These are phyloP conservation scores for Thermochaetoides dissita DNA, from an alignment of 2,329 filamentous ascomycete genomes.

Conservation along the genomic window DNA sequence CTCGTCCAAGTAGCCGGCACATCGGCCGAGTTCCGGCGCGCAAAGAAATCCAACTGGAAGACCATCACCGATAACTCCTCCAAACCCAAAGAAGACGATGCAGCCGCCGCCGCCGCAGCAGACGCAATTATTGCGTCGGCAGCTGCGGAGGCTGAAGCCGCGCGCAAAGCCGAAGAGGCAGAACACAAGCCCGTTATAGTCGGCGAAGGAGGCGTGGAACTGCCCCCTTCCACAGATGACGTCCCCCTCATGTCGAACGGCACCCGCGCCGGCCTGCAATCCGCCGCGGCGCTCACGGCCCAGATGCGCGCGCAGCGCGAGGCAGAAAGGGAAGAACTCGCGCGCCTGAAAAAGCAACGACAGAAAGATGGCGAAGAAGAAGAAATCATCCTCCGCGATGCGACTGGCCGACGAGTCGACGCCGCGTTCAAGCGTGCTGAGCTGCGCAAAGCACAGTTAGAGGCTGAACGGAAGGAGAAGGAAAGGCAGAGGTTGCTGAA, in stretches of 20 bases:
- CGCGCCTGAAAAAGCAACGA: conserved; percentile 5
- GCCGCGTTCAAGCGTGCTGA: conserved; percentile 82
- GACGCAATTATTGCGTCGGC: conserved; percentile 66
- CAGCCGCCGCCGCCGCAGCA: conserved; percentile 45
- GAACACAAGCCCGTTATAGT: conserved; percentile 16
- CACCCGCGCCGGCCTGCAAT: conserved; percentile 75
- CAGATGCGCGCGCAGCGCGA: conserved; percentile 45
- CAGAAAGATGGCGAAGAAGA: conserved; percentile 17
- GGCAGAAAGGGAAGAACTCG: conserved; percentile 21
- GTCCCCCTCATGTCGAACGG: conserved; percentile 65
- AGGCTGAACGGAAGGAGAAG: conserved; percentile 56
- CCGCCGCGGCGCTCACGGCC: conserved; percentile 60
- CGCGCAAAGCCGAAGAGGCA: conserved; percentile 33
- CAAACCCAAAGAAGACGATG: conserved; percentile 11
- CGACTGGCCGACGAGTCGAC: conserved; percentile 86
- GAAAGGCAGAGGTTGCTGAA: conserved; percentile 57
- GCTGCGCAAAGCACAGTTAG: conserved; percentile 48
- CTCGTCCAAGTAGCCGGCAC: conserved; percentile 35
- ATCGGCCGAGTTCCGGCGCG: conserved; percentile 52
- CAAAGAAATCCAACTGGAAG: conserved; percentile 74
- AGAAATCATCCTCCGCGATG: conserved; percentile 82
- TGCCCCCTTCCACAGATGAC: neutral
- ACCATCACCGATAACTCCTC: conserved; percentile 37
- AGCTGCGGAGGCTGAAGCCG: conserved; percentile 49
- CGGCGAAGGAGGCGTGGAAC: too few relatives aligned